Base-by-base conservation (phyloP, 345 rosid genomes). In the Citrus inodora region DNA sequence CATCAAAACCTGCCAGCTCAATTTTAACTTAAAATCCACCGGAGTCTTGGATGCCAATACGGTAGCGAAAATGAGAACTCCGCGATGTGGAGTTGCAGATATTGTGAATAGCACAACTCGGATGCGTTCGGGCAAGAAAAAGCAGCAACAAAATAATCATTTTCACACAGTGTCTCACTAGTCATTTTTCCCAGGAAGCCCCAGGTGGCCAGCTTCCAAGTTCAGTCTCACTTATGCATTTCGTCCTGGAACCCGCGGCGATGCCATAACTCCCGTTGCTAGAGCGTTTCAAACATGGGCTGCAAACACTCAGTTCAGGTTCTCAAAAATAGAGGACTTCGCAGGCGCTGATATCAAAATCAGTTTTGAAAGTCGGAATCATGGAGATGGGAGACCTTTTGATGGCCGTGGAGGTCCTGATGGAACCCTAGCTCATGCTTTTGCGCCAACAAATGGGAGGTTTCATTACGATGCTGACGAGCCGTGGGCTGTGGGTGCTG, bases 31-130 rank as follows among this genome's bases (percentile, higher is more conserved):
- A 1, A 79, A 76, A 0, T 7, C 70, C 30, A 78, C 87, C 0
- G 86, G 87, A 1, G 11, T 27, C 2, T 60, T 83, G 7, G 89
- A 85, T 9, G 22, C 71, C 9, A 10, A 38, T 21, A 88, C 87
- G 0, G 78, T 82, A 3, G 60, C 77, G 0, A 17, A 22, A 4
- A 86, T 85, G 89, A 30, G 9, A 33, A 55, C 4, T 68, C 83
- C 88, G 14, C 79, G 89, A 5, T 88, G 91, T 24, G 87, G 83
- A 0, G 76, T 85, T 6, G 46, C 85, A 1, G 89, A 87, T 33
- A 77, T 86, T 64, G 38, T 83, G 73, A 78, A 85, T 9, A 82
- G 87, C n/a, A 79, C 81, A 11, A 76, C 80, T 7, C 7, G 76
- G 70, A 84, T 85, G 85, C 19, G 27, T 1, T 55, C 78, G 4